Evolutionary conservation across 257 asterid genomes (phyloP).

Genomic region (Gynochthodes officinalis): DNA sequence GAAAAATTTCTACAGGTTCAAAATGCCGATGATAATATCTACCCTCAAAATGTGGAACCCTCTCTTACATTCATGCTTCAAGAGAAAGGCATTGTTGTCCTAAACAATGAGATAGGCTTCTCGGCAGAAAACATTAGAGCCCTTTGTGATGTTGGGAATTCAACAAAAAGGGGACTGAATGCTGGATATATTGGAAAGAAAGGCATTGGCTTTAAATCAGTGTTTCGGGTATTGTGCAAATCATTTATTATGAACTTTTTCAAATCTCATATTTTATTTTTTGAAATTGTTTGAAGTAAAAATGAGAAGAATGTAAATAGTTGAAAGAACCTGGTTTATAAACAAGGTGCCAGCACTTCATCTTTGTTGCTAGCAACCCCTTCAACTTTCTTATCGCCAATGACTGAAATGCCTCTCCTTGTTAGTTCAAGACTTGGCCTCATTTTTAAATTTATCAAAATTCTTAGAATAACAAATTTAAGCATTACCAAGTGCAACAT

Average conservation of each 20-base stretch:
- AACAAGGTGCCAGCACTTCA: neutral
- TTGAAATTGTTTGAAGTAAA: neutral
- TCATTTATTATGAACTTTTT: constrained; percentile 1
- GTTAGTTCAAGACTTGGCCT: neutral
- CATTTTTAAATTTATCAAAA: neutral
- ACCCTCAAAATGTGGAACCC: constrained; percentile 71
- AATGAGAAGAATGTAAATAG: neutral
- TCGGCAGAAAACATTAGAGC: constrained; percentile 75
- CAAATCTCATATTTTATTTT: neutral
- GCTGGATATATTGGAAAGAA: constrained; percentile 98
- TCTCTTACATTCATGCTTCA: constrained; percentile 80
- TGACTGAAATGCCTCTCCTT: neutral
- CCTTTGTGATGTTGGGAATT: constrained; percentile 95
- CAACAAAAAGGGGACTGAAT: constrained; percentile 63
- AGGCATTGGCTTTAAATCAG: constrained; percentile 99
- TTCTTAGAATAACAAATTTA: neutral
- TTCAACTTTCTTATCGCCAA: neutral
- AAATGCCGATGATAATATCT: constrained; percentile 95
- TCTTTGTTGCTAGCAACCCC: neutral
- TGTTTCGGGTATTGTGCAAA: constrained; percentile 77
- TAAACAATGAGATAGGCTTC: constrained; percentile 92
- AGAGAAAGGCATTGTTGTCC: constrained; percentile 65
- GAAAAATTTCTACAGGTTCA: constrained; percentile 58
- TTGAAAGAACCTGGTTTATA: neutral
- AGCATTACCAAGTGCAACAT: neutral